phyloP scores from a whole-genome alignment of 257 asterid genomes.

The Fraxinus anomala region DNA sequence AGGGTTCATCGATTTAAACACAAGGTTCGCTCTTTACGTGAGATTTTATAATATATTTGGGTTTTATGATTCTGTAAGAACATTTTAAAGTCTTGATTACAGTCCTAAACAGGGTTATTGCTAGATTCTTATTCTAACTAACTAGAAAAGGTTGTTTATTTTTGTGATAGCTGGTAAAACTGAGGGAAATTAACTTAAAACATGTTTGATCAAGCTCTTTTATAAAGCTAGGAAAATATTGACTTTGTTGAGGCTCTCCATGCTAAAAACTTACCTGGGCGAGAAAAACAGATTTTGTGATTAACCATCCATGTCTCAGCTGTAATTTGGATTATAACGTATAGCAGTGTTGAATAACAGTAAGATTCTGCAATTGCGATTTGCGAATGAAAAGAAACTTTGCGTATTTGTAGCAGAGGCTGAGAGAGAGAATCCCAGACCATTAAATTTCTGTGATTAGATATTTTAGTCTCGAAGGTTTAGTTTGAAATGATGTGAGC shows the following conservation, averaged over 20 bases:
- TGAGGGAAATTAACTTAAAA: not conserved
- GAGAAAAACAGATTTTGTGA: not conserved
- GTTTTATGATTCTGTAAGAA: not conserved
- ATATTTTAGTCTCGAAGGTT: not conserved
- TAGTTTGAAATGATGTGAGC: not conserved
- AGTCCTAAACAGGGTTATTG: constrained; percentile 1
- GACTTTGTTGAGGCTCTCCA: not conserved
- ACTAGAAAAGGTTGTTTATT: not conserved
- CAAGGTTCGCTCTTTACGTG: constrained; percentile 17
- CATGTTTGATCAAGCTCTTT: not conserved
- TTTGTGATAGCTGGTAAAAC: not conserved
- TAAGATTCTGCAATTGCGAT: constrained; percentile 18
- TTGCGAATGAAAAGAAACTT: constrained; percentile 3
- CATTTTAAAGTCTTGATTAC: constrained; percentile 11
- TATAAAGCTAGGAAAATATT: not conserved
- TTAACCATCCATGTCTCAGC: not conserved
- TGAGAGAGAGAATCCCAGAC: not conserved
- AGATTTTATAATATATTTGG: not conserved
- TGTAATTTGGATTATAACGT: no score
- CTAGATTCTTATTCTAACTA: not conserved
- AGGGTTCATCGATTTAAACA: constrained; percentile 1
- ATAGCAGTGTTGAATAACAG: not conserved
- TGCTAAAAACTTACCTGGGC: constrained; percentile 5
- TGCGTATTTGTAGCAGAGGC: not conserved
- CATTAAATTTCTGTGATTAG: constrained; percentile 5